Evolutionary conservation across 2,329 filamentous ascomycete genomes (phyloP).

Genomic region (Reticulascus tulasneorum): DNA sequence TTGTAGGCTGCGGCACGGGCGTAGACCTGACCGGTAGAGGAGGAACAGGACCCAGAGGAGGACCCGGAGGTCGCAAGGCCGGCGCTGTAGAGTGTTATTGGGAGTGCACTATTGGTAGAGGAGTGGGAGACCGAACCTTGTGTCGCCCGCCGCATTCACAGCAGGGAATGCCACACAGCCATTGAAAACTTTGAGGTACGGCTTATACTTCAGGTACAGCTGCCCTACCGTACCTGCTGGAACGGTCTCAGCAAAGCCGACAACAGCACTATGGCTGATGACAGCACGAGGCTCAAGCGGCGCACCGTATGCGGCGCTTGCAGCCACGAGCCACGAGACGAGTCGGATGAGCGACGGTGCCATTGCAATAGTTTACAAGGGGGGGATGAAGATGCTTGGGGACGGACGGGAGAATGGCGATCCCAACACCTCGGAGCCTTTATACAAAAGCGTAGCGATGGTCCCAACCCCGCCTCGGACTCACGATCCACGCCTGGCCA

Average conservation of each 20-base stretch:
- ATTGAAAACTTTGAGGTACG: slow-evolving; percentile 40
- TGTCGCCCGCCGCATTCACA: slow-evolving; percentile 54
- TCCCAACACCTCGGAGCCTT: too few species aligned
- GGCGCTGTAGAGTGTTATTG: slow-evolving; percentile 15
- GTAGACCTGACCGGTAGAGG: slow-evolving; percentile 29
- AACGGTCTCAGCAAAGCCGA: slow-evolving; percentile 26
- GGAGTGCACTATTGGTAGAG: slow-evolving; percentile 4
- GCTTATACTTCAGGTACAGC: slow-evolving; percentile 30
- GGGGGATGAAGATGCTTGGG: neutral
- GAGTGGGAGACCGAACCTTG: slow-evolving; percentile 36
- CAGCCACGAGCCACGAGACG: slow-evolving; percentile 13
- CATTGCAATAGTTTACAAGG: slow-evolving; percentile 3
- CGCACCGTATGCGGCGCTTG: slow-evolving; percentile 12
- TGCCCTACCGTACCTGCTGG: slow-evolving; percentile 22
- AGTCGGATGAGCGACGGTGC: slow-evolving; percentile 12
- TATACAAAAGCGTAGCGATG: neutral
- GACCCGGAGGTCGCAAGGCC: slow-evolving; percentile 23
- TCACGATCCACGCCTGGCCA: neutral
- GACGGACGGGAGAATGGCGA: too few species aligned
- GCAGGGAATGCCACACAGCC: slow-evolving; percentile 62
- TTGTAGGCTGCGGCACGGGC: slow-evolving; percentile 21
- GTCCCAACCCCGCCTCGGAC: neutral
- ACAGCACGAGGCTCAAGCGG: slow-evolving; percentile 22
- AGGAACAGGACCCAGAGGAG: slow-evolving; percentile 21
- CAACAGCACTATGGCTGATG: slow-evolving; percentile 26